Conservation (phyloP, 345 rosid species). For the Populus simonii region DNA sequence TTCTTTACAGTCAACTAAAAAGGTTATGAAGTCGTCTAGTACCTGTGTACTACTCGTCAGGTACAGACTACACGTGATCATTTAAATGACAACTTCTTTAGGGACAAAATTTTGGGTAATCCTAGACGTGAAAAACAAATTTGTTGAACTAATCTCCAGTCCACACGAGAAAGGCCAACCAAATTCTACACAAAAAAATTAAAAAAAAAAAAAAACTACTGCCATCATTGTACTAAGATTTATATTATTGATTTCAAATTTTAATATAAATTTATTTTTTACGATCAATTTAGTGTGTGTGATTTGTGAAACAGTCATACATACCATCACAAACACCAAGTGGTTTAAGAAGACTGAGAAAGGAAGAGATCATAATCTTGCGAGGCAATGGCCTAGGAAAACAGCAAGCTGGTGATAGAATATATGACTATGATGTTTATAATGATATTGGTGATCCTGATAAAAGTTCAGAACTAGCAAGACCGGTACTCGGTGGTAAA, state of each 20-base stretch:
- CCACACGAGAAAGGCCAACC: background rate
- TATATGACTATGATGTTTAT: conserved; percentile 79
- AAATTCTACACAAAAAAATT: too few relatives aligned
- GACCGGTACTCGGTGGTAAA: conserved; percentile 48
- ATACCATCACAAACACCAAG: conserved; percentile 62
- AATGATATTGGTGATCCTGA: conserved; percentile 80
- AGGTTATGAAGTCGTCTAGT: too few relatives aligned
- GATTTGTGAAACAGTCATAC: conserved; percentile 35
- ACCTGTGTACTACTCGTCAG: too few relatives aligned
- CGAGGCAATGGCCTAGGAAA: conserved; percentile 67
- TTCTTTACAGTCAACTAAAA: too few relatives aligned
- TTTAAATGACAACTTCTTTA: too few relatives aligned
- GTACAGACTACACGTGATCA: too few relatives aligned
- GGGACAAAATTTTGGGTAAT: too few relatives aligned
- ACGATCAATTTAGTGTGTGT: background rate
- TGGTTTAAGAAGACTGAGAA: conserved; percentile 50
- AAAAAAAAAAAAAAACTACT: too few relatives aligned
- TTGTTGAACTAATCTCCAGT: too few relatives aligned
- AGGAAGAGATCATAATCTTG: conserved; percentile 49
- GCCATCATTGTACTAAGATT: background rate
- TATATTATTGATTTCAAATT: too few relatives aligned
- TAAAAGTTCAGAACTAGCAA: background rate
- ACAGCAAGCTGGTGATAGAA: conserved; percentile 47
- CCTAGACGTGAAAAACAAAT: too few relatives aligned
- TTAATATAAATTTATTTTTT: too few relatives aligned